These are phyloP conservation scores for Exobasidium cylindrosporum DNA, from an alignment of 1,284 basidiomycete genomes.

Conservation along the genomic window DNA sequence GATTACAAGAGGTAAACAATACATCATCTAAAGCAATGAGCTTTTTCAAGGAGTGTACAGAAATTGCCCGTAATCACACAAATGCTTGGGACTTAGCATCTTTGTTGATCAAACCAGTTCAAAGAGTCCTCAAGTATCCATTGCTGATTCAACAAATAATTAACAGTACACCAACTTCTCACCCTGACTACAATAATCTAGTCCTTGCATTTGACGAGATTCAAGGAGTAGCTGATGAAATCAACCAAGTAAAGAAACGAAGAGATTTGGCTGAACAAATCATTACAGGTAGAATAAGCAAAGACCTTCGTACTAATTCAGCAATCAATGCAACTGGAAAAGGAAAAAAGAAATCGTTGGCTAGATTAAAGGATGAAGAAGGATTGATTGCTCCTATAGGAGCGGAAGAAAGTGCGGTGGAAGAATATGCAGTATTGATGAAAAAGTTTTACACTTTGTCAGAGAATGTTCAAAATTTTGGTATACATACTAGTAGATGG, in stretches of 20 bases:
- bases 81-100: conserved; percentile 92
- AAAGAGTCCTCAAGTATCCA: conserved; percentile 70
- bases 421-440: not conserved
- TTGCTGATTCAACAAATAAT: conserved; percentile 74
- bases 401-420: conserved; percentile 5
- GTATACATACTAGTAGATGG: not conserved
- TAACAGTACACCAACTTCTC: conserved; percentile 66
- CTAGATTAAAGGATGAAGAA: not conserved
- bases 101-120: conserved; percentile 68
- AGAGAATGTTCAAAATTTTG: not conserved
- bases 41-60: conserved; percentile 55
- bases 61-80: conserved; percentile 56
- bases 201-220: conserved; percentile 67
- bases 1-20: conserved; percentile 56
- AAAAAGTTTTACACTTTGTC: not conserved
- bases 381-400: not conserved
- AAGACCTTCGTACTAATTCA: not conserved
- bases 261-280: conserved; percentile 66
- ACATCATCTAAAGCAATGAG: conserved; percentile 37
- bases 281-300: conserved; percentile 25
- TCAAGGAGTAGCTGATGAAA: conserved; percentile 73
- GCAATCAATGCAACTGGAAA: not conserved
- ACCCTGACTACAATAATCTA: conserved; percentile 71
- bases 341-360: conserved; percentile 4
- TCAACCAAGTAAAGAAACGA: conserved; percentile 80